These are phyloP conservation scores for Puya raimondii DNA, from an alignment of 176 grass and related monocot species.

Conservation along the genomic window DNA sequence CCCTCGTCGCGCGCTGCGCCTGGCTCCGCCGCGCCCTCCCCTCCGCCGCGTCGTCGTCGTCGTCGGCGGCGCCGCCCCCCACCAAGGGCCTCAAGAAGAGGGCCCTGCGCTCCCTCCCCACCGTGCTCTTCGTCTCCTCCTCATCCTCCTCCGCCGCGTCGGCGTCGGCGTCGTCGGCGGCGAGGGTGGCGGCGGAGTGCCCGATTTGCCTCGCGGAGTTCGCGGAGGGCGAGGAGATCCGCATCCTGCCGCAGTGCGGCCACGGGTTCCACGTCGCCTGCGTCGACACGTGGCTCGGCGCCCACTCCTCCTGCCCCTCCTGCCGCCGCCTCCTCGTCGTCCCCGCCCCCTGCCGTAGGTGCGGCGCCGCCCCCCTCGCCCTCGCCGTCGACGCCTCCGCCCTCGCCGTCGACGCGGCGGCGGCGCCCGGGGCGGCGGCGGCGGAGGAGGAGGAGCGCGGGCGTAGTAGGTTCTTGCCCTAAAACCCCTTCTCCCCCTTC, in stretches of 20 bases:
- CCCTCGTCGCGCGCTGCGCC: constrained; percentile 46
- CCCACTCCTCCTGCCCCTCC: constrained; percentile 77
- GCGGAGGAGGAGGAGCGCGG: background rate
- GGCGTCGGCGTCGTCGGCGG: background rate
- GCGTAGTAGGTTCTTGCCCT: constrained; percentile 8
- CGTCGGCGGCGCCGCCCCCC: background rate
- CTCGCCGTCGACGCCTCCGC: background rate
- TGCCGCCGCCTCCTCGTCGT: constrained; percentile 58
- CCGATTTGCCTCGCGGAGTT: constrained; percentile 76
- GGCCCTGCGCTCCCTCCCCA: constrained; percentile 43
- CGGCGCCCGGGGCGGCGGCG: no score
- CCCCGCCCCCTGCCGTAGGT: background rate
- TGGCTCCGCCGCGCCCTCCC: constrained; percentile 30
- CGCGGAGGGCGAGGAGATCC: constrained; percentile 53
- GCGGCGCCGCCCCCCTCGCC: background rate
- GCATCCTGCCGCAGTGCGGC: constrained; percentile 61
- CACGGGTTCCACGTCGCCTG: constrained; percentile 79
- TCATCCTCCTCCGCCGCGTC: background rate
- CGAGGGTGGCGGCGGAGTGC: constrained; percentile 40
- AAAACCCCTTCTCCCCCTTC: background rate
- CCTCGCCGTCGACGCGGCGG: no score
- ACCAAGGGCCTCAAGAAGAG: constrained; percentile 45
- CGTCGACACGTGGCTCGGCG: constrained; percentile 72
- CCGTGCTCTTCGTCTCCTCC: constrained; percentile 24
- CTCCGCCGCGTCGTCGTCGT: constrained; percentile 16